These are phyloP conservation scores for Artemisia tridentata DNA, from an alignment of 129 eudicot species.

Conservation along the genomic window DNA sequence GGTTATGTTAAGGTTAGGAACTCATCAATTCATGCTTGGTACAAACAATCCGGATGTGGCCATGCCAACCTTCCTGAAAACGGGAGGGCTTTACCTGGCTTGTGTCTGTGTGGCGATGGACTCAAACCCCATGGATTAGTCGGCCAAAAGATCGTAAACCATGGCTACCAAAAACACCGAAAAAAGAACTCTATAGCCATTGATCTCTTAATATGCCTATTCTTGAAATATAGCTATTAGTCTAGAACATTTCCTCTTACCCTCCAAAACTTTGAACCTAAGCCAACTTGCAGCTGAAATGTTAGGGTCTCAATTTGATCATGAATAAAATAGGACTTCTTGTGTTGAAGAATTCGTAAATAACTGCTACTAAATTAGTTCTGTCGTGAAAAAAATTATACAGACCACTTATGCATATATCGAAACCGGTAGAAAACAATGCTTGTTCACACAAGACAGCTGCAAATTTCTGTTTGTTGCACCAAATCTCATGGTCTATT, in stretches of 20 bases:
- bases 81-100: no score
- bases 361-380: background rate
- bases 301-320: background rate
- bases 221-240: background rate
- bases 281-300: background rate
- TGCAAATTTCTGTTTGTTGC: background rate
- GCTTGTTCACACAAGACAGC: background rate
- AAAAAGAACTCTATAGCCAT: background rate
- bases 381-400: background rate
- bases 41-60: background rate
- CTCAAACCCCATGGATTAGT: no score
- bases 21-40: background rate
- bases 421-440: background rate
- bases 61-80: no score
- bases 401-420: background rate
- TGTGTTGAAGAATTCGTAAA: background rate
- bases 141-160: no score
- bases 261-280: background rate
- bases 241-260: background rate
- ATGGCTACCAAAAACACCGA: no score
- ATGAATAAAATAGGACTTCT: background rate
- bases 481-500: background rate
- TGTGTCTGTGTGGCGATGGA: no score
- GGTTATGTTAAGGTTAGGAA: background rate
- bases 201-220: background rate